Evolutionary conservation across 1,284 basidiomycete species (phyloP), one percentile per base, ranked within the genome.

Genomic region (Anthracocystis walkeri): DNA sequence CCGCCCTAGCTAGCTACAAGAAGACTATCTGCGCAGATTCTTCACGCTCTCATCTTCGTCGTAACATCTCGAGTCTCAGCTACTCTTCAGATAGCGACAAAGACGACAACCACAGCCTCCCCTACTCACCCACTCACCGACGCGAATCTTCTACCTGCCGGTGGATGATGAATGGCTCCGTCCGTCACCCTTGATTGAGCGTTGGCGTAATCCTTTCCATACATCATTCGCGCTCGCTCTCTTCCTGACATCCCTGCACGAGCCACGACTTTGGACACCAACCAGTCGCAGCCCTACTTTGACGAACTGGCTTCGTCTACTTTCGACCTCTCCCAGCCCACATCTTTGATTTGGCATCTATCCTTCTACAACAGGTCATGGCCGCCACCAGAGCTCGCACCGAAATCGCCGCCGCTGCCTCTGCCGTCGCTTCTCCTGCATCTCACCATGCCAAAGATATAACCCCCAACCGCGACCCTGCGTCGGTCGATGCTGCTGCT

Each of bases 381-480:
- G 65, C 73, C 46, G 73, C 73, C 61, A 75, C 73, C 8, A 61
- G 73, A 62, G 68, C 73, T 52, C 73, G 60, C 40, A 69, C 64
- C 45, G 73, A 75, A 70, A 44, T 52, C 20, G 60, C 73, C 44
- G 56, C 68, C 38, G 46, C 42, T n/a, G 56, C 67, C 35, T 27
- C 41, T 33, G 42, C 53, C 16, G 53, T 55, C 35, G 50, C 51
- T 14, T 21, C 60, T 60, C 57, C 68, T 40, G 46, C 72, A 20
- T 18, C 58, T 7, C 62, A 62, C n/a, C 38, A 60, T 41, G 51
- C 45, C 60, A 65, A 62, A 41, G 23, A 65, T 65, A 49, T 68
- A 41, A 58, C 45, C 5, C 7, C 66, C 1, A 48, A 25, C 2
- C 46, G 33, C 40, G 55, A 58, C 23, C 51, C 55, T 25, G 35